These are phyloP conservation scores for Trametes versicolor DNA, from an alignment of 1,284 basidiomycete species.

Conservation along the genomic window DNA sequence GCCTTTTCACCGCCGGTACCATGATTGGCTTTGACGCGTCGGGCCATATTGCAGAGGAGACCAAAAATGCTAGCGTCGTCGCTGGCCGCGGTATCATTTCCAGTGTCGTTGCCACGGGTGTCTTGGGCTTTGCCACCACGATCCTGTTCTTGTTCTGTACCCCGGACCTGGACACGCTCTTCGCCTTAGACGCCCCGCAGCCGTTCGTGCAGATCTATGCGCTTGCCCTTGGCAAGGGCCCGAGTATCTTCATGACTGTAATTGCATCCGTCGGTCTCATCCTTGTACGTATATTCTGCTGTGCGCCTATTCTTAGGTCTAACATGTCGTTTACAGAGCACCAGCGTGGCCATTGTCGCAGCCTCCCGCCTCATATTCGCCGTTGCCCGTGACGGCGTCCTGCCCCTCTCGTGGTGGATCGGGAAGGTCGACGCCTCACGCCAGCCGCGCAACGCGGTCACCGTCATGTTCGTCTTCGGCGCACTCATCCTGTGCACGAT, in stretches of 20 bases:
- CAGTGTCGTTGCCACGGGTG: constrained; percentile 78
- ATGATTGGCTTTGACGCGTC: constrained; percentile 90
- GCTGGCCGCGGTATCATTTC: constrained; percentile 83
- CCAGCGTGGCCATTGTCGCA: constrained; percentile 84
- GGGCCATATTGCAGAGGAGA: constrained; percentile 91
- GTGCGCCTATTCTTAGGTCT: neutral
- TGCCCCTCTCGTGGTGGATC: constrained; percentile 85
- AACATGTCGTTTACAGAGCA: constrained; percentile 61
- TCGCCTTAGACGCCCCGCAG: constrained; percentile 81
- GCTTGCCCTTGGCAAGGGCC: constrained; percentile 79
- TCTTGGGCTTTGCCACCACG: constrained; percentile 77
- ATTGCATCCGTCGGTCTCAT: constrained; percentile 83
- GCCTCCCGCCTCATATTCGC: constrained; percentile 87
- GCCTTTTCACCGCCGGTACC: constrained; percentile 85
- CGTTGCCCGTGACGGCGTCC: constrained; percentile 87
- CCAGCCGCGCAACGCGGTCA: constrained; percentile 84
- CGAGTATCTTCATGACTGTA: constrained; percentile 84
- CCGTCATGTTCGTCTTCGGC: constrained; percentile 82
- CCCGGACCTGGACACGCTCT: constrained; percentile 78
- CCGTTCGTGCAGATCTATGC: constrained; percentile 89
- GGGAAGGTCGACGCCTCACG: constrained; percentile 73
- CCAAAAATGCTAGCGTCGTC: constrained; percentile 84
- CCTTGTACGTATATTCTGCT: constrained; percentile 60
- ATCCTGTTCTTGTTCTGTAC: constrained; percentile 90
- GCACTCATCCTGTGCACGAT: constrained; percentile 82